phyloP scores from a whole-genome alignment of 805 yeast species.

The Nakazawaea sp. region DNA sequence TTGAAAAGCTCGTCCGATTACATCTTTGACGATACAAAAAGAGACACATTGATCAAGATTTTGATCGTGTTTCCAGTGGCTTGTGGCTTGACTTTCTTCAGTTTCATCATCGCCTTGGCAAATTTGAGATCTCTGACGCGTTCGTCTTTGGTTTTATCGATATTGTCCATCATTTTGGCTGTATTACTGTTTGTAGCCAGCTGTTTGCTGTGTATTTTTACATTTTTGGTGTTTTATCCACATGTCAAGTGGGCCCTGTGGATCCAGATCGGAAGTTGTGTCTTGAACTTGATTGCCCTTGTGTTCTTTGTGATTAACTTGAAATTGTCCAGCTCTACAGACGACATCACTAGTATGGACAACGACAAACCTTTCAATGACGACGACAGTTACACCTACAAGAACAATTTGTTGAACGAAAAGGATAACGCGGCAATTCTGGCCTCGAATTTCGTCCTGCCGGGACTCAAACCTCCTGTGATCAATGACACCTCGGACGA shows the following conservation, averaged over 20 bases:
- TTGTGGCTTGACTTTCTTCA: constrained; percentile 50
- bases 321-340: constrained; percentile 12
- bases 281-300: constrained; percentile 41
- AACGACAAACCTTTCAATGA: neutral
- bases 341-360: constrained; percentile 14
- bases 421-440: too few relatives aligned
- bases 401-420: constrained; percentile 3
- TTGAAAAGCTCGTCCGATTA: constrained; percentile 34
- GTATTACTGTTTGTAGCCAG: constrained; percentile 47
- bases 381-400: neutral
- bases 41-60: constrained; percentile 47
- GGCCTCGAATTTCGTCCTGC: constrained; percentile 7
- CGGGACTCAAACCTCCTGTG: constrained; percentile 1
- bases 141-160: constrained; percentile 19
- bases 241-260: constrained; percentile 66
- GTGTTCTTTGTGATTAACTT: constrained; percentile 40
- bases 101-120: constrained; percentile 22
- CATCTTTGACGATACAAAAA: constrained; percentile 36
- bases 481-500: neutral
- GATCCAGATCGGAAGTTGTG: constrained; percentile 64
- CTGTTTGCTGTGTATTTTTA: constrained; percentile 46
- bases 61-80: constrained; percentile 62
- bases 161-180: constrained; percentile 37
- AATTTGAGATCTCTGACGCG: constrained; percentile 12
- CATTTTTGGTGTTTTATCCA: constrained; percentile 56